These are phyloP conservation scores for Collybia nuda DNA, from an alignment of 768 basidiomycete genomes.

Conservation along the genomic window DNA sequence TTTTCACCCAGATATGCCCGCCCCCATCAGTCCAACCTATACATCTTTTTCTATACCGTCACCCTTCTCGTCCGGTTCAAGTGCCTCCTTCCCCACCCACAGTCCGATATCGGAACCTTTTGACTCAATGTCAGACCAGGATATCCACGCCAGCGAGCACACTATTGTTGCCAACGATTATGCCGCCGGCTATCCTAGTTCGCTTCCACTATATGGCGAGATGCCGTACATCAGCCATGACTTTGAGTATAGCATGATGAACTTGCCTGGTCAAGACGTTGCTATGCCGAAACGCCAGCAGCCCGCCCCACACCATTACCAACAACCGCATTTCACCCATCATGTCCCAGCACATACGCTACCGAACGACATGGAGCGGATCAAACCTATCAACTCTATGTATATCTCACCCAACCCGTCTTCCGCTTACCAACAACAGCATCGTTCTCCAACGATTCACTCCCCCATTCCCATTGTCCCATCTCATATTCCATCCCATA, in stretches of 20 bases:
- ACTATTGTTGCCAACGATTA: no score
- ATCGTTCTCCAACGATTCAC: constrained; percentile 20
- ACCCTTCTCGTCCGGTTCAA: constrained; percentile 38
- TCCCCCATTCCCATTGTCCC: constrained; percentile 21
- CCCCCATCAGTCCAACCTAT: constrained; percentile 33
- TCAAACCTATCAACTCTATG: constrained; percentile 13
- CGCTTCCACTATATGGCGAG: constrained; percentile 15
- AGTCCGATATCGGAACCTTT: constrained; percentile 37
- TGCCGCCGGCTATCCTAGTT: neutral
- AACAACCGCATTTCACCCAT: neutral
- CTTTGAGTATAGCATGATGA: constrained; percentile 15
- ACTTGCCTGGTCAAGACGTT: constrained; percentile 12
- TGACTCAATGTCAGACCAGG: constrained; percentile 8
- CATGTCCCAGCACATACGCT: constrained; percentile 11
- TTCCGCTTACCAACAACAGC: constrained; percentile 8
- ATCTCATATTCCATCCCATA: constrained; percentile 16
- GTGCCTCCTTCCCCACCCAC: constrained; percentile 26
- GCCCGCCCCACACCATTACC: constrained; percentile 4
- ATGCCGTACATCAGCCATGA: constrained; percentile 14
- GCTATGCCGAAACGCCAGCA: neutral
- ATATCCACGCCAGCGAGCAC: neutral
- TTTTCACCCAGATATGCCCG: constrained; percentile 19
- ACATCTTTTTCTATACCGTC: constrained; percentile 36
- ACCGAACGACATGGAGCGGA: constrained; percentile 14
- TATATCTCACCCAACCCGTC: constrained; percentile 16